A percentile compares a stretch with the other conserved stretches of the same genome.
phyloP scores from a whole-genome alignment of 106 monocot genomes.

The Triglochin maritima region DNA sequence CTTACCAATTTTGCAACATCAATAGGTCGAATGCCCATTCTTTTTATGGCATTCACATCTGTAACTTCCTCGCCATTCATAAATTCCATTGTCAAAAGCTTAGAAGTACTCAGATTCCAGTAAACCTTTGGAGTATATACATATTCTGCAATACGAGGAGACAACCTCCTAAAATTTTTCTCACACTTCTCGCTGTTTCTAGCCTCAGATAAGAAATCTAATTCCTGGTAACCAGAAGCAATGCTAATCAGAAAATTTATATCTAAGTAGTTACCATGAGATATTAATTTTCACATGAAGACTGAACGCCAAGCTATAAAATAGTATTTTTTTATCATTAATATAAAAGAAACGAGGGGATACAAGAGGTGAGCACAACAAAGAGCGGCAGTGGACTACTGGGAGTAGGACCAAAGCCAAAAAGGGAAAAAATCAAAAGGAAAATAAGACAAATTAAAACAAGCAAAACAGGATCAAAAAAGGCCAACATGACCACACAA shows the following conservation, averaged over 20 bases:
- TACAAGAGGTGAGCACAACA: too few species aligned
- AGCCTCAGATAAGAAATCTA: slow-evolving; percentile 89
- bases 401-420: too few species aligned
- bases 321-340: neutral
- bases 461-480: too few species aligned
- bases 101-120: slow-evolving; percentile 82
- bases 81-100: slow-evolving; percentile 89
- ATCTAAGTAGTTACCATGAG: neutral
- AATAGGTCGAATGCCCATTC: slow-evolving; percentile 43
- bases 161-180: slow-evolving; percentile 77
- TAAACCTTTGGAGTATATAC: slow-evolving; percentile 79
- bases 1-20: slow-evolving; percentile 84
- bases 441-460: too few species aligned
- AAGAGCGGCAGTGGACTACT: too few species aligned
- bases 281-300: neutral
- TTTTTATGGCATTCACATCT: slow-evolving; percentile 55
- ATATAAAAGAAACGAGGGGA: too few species aligned
- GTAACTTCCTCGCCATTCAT: slow-evolving; percentile 90
- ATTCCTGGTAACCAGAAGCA: slow-evolving; percentile 44
- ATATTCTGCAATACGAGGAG: slow-evolving; percentile 65
- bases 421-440: too few species aligned
- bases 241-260: slow-evolving; percentile 5
- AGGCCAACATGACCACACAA: too few species aligned
- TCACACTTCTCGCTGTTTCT: slow-evolving; percentile 78
- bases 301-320: neutral